These are phyloP conservation scores for Phaseolus lunatus DNA, from an alignment of 306 rosid genomes.

Conservation along the genomic window DNA sequence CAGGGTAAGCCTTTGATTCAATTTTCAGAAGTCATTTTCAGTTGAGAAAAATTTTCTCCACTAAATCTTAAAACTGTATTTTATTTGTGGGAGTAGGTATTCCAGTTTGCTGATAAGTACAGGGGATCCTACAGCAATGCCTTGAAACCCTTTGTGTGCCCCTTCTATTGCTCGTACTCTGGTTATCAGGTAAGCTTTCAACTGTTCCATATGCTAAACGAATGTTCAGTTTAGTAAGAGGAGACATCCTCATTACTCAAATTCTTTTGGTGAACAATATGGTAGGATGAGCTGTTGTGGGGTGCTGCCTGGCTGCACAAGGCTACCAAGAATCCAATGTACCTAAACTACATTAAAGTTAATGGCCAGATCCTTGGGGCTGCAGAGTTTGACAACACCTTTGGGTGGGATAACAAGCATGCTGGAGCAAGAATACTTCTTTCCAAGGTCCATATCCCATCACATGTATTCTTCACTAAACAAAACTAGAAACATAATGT, in stretches of 20 bases:
- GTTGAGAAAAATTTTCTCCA: background rate
- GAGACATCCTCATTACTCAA: constrained; percentile 10
- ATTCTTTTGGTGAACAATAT: background rate
- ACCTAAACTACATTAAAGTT: constrained; percentile 80
- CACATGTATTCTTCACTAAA: background rate
- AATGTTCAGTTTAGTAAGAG: background rate
- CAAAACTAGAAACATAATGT: background rate
- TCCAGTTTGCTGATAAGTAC: constrained; percentile 88
- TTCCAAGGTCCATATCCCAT: constrained; percentile 70
- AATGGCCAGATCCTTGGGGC: constrained; percentile 94
- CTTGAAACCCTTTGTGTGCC: constrained; percentile 79
- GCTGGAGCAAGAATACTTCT: constrained; percentile 97
- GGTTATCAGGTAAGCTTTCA: constrained; percentile 74
- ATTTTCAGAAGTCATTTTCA: background rate
- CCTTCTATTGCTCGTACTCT: constrained; percentile 87
- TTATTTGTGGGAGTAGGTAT: constrained; percentile 63
- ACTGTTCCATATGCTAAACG: background rate
- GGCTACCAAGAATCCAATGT: constrained; percentile 82
- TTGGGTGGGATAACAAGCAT: constrained; percentile 99
- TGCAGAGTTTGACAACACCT: constrained; percentile 80
- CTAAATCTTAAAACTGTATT: background rate
- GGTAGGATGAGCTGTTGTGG: constrained; percentile 95
- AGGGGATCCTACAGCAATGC: constrained; percentile 85
- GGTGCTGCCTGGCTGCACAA: constrained; percentile 99
- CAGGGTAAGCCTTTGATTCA: constrained; percentile 53